A percentile compares a stretch with the other conserved stretches of the same genome.
phyloP scores from a whole-genome alignment of 352 stramenopile species.

The Saprolegnia diclina region DNA sequence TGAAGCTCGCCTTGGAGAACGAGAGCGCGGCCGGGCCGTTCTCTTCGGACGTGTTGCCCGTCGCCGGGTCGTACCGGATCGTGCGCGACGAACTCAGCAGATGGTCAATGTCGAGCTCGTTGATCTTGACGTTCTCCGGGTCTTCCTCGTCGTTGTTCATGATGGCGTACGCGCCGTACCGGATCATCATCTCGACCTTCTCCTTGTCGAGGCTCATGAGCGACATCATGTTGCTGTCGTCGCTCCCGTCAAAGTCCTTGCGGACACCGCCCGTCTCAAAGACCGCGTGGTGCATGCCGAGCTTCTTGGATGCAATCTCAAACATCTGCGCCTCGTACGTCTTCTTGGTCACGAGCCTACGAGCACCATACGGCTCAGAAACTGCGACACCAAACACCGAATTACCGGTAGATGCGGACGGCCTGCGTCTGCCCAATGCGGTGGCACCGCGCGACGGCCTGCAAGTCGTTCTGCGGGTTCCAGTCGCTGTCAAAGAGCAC shows the following conservation, averaged over 20 bases:
- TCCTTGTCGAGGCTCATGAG: conserved; percentile 93
- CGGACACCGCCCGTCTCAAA: conserved; percentile 91
- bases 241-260: conserved; percentile 92
- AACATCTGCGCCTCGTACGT: conserved; percentile 99
- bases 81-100: conserved; percentile 79
- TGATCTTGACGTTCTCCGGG: conserved; percentile 82
- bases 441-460: conserved; percentile 97
- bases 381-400: neutral
- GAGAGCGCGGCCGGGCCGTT: conserved; percentile 54
- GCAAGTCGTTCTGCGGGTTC: conserved; percentile 98
- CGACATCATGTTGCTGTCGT: conserved; percentile 90
- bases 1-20: conserved; percentile 86
- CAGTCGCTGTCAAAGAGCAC: conserved; percentile 94
- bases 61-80: conserved; percentile 80
- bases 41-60: conserved; percentile 40
- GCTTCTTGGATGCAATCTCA: conserved; percentile 97
- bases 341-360: conserved; percentile 94
- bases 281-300: conserved; percentile 98
- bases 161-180: conserved; percentile 95
- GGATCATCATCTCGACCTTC: conserved; percentile 98
- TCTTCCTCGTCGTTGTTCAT: conserved; percentile 94
- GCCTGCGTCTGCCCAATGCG: conserved; percentile 99
- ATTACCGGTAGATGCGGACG: conserved; percentile 96
- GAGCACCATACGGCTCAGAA: neutral
- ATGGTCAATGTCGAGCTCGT: conserved; percentile 86